Evolutionary conservation across 2,329 filamentous ascomycete species (phyloP).

Genomic region (Furcasterigmium sp.): DNA sequence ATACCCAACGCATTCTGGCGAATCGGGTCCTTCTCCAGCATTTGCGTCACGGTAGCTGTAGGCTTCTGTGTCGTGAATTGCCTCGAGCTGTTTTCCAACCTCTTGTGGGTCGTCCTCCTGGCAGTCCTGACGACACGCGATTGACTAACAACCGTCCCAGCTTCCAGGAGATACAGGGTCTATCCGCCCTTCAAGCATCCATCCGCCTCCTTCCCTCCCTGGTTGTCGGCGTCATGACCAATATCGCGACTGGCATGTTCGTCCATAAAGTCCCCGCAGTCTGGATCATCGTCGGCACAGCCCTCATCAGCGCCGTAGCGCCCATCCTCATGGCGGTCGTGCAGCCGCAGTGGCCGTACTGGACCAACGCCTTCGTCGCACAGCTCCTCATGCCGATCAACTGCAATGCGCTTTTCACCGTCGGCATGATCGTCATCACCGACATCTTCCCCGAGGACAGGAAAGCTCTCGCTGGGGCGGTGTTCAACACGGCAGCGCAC

Average conservation of each 20-base stretch:
- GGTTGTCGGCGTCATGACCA: constrained; percentile 34
- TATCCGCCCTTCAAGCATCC: constrained; percentile 38
- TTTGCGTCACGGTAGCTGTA: constrained; percentile 45
- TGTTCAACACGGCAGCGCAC: constrained; percentile 55
- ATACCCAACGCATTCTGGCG: constrained; percentile 60
- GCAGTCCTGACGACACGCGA: neutral
- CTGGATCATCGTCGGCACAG: constrained; percentile 32
- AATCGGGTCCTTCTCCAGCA: constrained; percentile 48
- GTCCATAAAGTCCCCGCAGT: constrained; percentile 34
- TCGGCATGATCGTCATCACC: constrained; percentile 48
- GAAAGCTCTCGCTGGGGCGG: constrained; percentile 54
- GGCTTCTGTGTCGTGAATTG: constrained; percentile 39
- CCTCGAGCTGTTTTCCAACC: constrained; percentile 39
- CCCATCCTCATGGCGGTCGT: constrained; percentile 52
- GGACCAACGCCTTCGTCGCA: constrained; percentile 39
- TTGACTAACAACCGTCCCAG: constrained; percentile 18
- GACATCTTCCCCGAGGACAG: constrained; percentile 50
- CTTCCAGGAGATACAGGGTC: constrained; percentile 44
- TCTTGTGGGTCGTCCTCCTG: constrained; percentile 37
- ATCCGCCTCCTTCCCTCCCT: constrained; percentile 40
- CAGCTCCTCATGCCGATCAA: constrained; percentile 35
- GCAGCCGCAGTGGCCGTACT: constrained; percentile 43
- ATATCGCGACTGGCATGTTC: constrained; percentile 38
- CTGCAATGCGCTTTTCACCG: constrained; percentile 47
- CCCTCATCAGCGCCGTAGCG: constrained; percentile 34